Conservation (phyloP, 768 basidiomycete species). For the Boletus insuetus region DNA sequence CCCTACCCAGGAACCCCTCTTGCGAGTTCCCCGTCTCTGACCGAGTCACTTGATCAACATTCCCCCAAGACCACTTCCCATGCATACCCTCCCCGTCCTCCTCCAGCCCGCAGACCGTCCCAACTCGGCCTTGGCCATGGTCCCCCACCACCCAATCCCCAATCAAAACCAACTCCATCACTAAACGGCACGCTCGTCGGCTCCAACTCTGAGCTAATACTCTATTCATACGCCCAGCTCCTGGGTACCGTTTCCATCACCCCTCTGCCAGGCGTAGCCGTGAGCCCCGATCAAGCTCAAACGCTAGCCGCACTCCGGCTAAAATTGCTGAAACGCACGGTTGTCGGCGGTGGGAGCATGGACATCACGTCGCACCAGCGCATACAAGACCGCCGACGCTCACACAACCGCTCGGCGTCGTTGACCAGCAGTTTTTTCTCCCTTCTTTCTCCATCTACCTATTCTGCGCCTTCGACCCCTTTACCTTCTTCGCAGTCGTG, state of each 20-base stretch:
- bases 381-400: conserved; percentile 25
- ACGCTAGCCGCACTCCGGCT: conserved; percentile 48
- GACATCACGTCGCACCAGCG: conserved; percentile 53
- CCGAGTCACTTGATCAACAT: conserved; percentile 26
- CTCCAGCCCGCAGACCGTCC: conserved; percentile 32
- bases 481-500: conserved; percentile 26
- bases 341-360: conserved; percentile 71
- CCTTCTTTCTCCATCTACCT: conserved; percentile 42
- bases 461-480: conserved; percentile 22
- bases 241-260: conserved; percentile 63
- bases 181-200: conserved; percentile 45
- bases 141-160: conserved; percentile 26
- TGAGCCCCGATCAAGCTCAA: conserved; percentile 44
- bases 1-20: conserved; percentile 37
- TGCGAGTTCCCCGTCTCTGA: conserved; percentile 25
- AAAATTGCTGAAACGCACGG: conserved; percentile 43
- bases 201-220: conserved; percentile 61
- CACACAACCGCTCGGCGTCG: conserved; percentile 51
- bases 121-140: conserved; percentile 50
- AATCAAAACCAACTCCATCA: conserved; percentile 11
- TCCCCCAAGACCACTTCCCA: conserved; percentile 31
- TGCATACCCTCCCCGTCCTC: conserved; percentile 31
- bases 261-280: conserved; percentile 41
- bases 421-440: conserved; percentile 51
- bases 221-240: conserved; percentile 85